phyloP scores from a whole-genome alignment of 129 eudicot genomes.

The Ambrosia trifida region DNA sequence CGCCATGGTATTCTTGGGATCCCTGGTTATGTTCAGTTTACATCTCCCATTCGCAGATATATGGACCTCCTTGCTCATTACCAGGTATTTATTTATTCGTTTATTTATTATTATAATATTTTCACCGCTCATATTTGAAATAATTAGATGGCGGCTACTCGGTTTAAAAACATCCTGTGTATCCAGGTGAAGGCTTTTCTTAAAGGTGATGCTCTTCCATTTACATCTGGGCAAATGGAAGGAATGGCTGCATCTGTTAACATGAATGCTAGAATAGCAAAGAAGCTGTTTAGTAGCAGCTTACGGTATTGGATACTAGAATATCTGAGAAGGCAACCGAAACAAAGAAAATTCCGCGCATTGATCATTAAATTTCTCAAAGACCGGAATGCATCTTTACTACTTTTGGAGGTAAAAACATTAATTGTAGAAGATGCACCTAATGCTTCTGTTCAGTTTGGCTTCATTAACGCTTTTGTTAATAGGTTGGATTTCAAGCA shows the following conservation, averaged over 20 bases:
- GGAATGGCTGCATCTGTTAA: slow-evolving; percentile 71
- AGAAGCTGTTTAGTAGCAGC: slow-evolving; percentile 60
- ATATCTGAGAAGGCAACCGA: slow-evolving; percentile 87
- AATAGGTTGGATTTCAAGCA: slow-evolving; percentile 84
- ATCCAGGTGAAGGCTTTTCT: slow-evolving; percentile 89
- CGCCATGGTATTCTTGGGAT: slow-evolving; percentile 90
- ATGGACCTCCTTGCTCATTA: slow-evolving; percentile 99
- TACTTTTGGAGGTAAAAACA: slow-evolving; percentile 70
- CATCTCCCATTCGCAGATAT: slow-evolving; percentile 96
- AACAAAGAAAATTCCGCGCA: slow-evolving; percentile 66
- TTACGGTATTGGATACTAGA: slow-evolving; percentile 87
- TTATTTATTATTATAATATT: not conserved
- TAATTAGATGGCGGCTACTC: not conserved
- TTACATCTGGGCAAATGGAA: slow-evolving; percentile 86
- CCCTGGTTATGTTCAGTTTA: slow-evolving; percentile 99
- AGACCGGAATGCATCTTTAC: slow-evolving; percentile 74
- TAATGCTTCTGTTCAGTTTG: not conserved
- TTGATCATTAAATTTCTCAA: slow-evolving; percentile 81
- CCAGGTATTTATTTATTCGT: slow-evolving; percentile 48
- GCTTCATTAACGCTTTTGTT: not conserved
- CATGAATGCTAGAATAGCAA: slow-evolving; percentile 64
- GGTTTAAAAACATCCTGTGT: slow-evolving; percentile 2
- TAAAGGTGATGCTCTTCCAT: slow-evolving; percentile 78
- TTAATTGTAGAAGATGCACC: not conserved
- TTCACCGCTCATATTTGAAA: not conserved